Base-by-base conservation (phyloP, 352 stramenopile species). In the Phytophthora hybrid region DNA sequence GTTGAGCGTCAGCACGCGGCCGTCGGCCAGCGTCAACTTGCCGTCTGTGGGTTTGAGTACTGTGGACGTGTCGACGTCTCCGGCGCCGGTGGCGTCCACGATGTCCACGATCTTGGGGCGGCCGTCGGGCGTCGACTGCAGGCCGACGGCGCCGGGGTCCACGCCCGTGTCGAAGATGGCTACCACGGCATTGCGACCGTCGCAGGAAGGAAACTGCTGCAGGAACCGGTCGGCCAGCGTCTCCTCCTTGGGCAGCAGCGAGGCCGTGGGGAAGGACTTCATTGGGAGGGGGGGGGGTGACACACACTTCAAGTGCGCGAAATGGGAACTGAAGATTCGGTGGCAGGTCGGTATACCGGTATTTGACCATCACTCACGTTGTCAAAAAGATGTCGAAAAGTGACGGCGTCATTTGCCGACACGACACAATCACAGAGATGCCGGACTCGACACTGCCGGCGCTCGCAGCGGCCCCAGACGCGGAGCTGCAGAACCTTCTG, bases 151-250 rank as follows among this genome's bases (percentile, higher is more conserved):
- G 3, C 89, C 93, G 0, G 95, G 94, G 75, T 99, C 97, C 63
- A 98, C 93, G 51, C 97, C 97, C 26, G 97, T 99, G 85, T 99
- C 97, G 52, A 99, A 89, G 69, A 99, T 94, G n/a, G 91, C 95
- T 37, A 99, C 95, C n/a, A 97, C 85, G 0, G 98, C 85, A 66
- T 91, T 89, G 55, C 89, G 87, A 8, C 97, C 97, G 83, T 99
- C 94, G 71, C 87, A 97, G n/a, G 84, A 62, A 14, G 95, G 94
- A 69, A 96, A 90, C 21, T 82, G 73, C 60, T 87, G 59, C 34
- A 98, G 64, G 65, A 99, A 97, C 21, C 75, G 64, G 57, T 84
- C 82, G 11, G 89, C 90, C 34, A 95, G 83, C 21, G 95, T 99
- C 80, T 98, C 94, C 54, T 96, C 81, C 70, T 98, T 98, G 56